Conservation (phyloP, 257 asterid species). For the Handroanthus guayacan region DNA sequence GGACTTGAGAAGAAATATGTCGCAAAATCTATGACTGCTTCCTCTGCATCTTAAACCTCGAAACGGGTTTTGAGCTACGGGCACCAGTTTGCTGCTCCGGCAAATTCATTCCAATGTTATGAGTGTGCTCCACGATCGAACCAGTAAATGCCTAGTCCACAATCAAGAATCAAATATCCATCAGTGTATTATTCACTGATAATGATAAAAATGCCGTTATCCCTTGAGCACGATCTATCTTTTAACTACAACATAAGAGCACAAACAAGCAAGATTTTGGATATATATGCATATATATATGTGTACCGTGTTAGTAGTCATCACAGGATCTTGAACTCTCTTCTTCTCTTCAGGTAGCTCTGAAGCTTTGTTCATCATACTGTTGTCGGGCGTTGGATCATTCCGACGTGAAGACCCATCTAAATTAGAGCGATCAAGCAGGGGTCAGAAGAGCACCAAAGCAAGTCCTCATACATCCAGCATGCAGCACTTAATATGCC, state of each 20-base stretch:
- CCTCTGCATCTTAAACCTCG: constrained; percentile 84
- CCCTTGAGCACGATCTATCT: background rate
- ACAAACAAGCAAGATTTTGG: too few species aligned
- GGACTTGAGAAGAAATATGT: background rate
- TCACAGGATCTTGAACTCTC: constrained; percentile 44
- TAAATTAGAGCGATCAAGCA: constrained; percentile 33
- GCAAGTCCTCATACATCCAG: background rate
- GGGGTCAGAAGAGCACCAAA: constrained; percentile 19
- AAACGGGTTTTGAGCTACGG: constrained; percentile 70
- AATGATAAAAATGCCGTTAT: background rate
- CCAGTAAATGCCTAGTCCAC: constrained; percentile 71
- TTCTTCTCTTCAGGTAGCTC: constrained; percentile 49
- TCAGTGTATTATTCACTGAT: background rate
- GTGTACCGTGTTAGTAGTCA: constrained; percentile 43
- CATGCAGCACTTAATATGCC: background rate
- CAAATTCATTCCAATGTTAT: constrained; percentile 47
- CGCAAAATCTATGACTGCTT: constrained; percentile 40
- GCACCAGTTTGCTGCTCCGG: constrained; percentile 45
- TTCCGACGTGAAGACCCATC: constrained; percentile 42
- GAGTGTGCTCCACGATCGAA: constrained; percentile 67
- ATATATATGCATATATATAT: too few species aligned
- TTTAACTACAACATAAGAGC: background rate
- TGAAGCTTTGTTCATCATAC: constrained; percentile 24
- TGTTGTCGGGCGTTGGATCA: constrained; percentile 38
- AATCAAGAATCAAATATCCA: constrained; percentile 8